Percentiles rank a stretch among this genome's conserved stretches.
Conservation (phyloP, 2,329 filamentous ascomycete genomes). For the Coniochaeta hoffmannii region DNA sequence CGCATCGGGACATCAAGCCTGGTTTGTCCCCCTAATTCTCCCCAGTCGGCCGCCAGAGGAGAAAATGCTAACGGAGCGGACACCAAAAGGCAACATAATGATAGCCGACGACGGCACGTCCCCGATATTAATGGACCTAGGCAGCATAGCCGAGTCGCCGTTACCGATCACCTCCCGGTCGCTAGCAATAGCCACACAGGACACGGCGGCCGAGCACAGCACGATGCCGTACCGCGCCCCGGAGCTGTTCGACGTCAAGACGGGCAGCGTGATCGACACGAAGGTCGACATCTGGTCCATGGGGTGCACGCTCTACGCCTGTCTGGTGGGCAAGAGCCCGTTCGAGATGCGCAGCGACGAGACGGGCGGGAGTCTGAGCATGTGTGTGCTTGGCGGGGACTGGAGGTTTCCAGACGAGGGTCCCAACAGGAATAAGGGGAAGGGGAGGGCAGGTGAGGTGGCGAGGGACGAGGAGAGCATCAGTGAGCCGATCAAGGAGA, state of each 20-base stretch:
- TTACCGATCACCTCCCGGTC: constrained; percentile 85
- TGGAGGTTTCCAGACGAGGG: constrained; percentile 95
- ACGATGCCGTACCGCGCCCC: constrained; percentile 98
- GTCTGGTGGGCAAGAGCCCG: constrained; percentile 90
- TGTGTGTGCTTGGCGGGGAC: constrained; percentile 88
- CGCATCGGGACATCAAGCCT: constrained; percentile 95
- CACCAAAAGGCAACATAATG: constrained; percentile 77
- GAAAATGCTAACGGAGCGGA: not conserved
- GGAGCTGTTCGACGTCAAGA: constrained; percentile 97
- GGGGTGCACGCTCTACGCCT: constrained; percentile 96
- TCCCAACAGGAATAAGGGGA: constrained; percentile 36
- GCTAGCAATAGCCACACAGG: constrained; percentile 84
- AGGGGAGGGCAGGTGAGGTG: constrained; percentile 16
- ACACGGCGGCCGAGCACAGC: constrained; percentile 89
- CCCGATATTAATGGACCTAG: constrained; percentile 95
- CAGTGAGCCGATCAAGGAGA: constrained; percentile 74
- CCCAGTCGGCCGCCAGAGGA: not conserved
- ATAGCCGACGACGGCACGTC: constrained; percentile 83
- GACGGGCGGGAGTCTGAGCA: constrained; percentile 85
- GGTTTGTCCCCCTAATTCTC: constrained; percentile 43
- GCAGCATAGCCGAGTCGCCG: constrained; percentile 80
- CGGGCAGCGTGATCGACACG: constrained; percentile 82
- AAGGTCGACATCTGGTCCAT: constrained; percentile 98
- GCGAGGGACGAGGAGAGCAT: constrained; percentile 46
- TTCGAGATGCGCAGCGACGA: constrained; percentile 96